Percentiles rank a stretch among this genome's conserved stretches.
Conservation (phyloP, 257 asterid genomes). For the Euphrasia confusa region DNA sequence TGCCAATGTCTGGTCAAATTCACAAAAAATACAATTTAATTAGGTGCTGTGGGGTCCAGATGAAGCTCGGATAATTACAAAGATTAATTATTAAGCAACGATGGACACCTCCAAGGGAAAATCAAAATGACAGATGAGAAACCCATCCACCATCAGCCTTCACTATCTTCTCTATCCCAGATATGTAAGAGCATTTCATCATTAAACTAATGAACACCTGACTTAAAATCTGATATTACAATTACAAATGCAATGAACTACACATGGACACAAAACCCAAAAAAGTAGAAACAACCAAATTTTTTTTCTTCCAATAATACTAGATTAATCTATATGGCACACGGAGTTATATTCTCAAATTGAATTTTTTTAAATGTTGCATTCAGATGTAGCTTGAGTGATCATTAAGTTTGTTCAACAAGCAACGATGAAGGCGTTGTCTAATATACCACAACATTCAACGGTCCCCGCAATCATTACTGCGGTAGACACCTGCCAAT, state of each 20-base stretch:
- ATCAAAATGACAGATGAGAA: slow-evolving; percentile 29
- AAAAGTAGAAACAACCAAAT: no score
- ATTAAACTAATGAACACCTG: slow-evolving; percentile 33
- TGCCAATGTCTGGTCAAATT: slow-evolving; percentile 28
- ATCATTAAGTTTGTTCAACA: slow-evolving; percentile 26
- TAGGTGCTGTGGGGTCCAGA: slow-evolving; percentile 30
- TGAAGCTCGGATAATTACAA: slow-evolving; percentile 38
- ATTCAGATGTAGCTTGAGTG: slow-evolving; percentile 35
- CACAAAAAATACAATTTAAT: not conserved
- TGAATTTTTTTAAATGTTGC: slow-evolving; percentile 20
- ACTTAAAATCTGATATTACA: slow-evolving; percentile 27
- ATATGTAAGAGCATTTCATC: slow-evolving; percentile 39
- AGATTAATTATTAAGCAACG: slow-evolving; percentile 33
- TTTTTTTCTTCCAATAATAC: no score
- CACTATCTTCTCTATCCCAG: slow-evolving; percentile 40
- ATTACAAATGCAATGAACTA: no score
- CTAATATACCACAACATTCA: slow-evolving; percentile 33
- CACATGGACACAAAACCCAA: no score
- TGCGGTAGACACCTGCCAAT: slow-evolving; percentile 34
- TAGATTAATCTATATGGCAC: no score
- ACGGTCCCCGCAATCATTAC: slow-evolving; percentile 34
- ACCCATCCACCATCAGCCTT: slow-evolving; percentile 26
- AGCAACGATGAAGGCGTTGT: slow-evolving; percentile 29
- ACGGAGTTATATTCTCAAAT: no score
- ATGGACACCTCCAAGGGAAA: slow-evolving; percentile 44